Conservation (phyloP, 1,139 yeast species). For the Ogataea hybrid region DNA sequence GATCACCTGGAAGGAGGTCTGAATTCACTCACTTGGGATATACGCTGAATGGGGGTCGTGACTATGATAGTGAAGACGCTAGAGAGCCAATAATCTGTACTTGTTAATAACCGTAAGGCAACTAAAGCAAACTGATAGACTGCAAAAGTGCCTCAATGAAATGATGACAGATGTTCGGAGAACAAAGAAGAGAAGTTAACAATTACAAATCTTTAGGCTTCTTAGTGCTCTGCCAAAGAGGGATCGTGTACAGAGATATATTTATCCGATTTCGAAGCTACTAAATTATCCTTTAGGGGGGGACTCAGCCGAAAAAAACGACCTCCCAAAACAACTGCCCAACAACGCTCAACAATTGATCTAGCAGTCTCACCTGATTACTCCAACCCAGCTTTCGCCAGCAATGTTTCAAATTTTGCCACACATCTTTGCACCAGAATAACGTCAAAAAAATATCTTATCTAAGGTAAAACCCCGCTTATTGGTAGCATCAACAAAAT, state of each 20-base stretch:
- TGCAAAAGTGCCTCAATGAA: constrained; percentile 1
- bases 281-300: too few relatives aligned
- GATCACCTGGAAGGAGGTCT: neutral
- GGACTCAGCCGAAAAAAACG: too few relatives aligned
- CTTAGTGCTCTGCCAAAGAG: neutral
- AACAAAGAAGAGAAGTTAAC: constrained; percentile 8
- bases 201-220: constrained; percentile 4
- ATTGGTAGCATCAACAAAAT: too few relatives aligned
- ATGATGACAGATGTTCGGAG: constrained; percentile 3
- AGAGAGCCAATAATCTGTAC: too few relatives aligned
- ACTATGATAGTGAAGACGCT: too few relatives aligned
- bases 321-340: too few relatives aligned
- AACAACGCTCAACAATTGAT: too few relatives aligned
- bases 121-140: neutral
- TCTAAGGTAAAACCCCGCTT: too few relatives aligned
- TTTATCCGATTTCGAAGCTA: too few relatives aligned
- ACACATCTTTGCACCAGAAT: constrained; percentile 8
- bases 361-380: too few relatives aligned
- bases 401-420: neutral
- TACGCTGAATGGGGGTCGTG: too few relatives aligned
- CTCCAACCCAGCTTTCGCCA: neutral
- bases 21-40: neutral
- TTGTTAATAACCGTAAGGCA: neutral
- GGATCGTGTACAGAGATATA: neutral
- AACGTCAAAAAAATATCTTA: too few relatives aligned